Evolutionary conservation across 441 rosid genomes (phyloP), one percentile per base, ranked within the genome.

Genomic region (Corymbia calophylla): DNA sequence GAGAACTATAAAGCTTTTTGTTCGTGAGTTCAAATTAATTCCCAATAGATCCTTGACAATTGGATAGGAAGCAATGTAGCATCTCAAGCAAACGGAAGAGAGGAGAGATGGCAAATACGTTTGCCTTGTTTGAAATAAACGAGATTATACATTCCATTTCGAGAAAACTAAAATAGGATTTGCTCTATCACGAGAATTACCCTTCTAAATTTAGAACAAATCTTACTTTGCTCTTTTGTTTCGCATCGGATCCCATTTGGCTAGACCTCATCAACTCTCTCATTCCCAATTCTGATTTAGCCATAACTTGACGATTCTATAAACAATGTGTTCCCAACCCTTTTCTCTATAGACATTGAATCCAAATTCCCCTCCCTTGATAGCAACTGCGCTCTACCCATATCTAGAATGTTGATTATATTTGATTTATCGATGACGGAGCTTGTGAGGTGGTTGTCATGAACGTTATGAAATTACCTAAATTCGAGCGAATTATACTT

Each of bases 371-470:
- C 29, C 62, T 58, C 0, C 29, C 62, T 58, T 0, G 14, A 10
- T 58, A 1, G 5, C 62, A 58, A 56, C 0, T 9, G 13, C 19
- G 2, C 7, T n/a, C 73, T 9, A 15, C 7, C 9, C 2, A 15
- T 0, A 35, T 15, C 15, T 16, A 0, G 3, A 3, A 31, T 68
- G 27, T 2, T 10, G 0, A 70, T 19, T 48, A 19, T 10, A 19
- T 70, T 70, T 35, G 8, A 44, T 9, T 6, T 1, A 0, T 39
- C 1, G 13, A 39, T 0, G 9, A 11, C 9, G 2, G 0, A 18
- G 48, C 48, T 14, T 1, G 8, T 4, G 14, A 31, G 39, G 73
- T 8, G 21, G 16, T 31, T 35, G 13, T 2, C 0, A 10, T 68
- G 0, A 1, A 19, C 5, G 23, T 35, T 70, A 35, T 21, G 48